phyloP scores from a whole-genome alignment of 495 filamentous ascomycete species.

The Neurospora tetrasperma region DNA sequence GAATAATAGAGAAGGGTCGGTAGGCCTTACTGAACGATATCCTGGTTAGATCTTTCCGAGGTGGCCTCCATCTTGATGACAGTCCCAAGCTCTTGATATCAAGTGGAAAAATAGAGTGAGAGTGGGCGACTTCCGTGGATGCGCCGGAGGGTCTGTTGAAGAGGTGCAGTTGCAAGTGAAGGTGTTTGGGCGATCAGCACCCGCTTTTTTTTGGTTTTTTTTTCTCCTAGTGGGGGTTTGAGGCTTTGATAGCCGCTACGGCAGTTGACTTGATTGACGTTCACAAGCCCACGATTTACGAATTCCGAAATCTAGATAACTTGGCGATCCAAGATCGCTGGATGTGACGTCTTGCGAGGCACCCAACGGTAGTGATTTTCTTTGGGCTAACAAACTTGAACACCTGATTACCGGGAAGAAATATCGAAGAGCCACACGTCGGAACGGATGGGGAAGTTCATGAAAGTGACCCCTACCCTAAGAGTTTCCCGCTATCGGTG shows the following conservation, averaged over 20 bases:
- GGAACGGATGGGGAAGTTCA: neutral
- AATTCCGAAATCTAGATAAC: neutral
- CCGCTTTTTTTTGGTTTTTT: neutral
- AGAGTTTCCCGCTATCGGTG: neutral
- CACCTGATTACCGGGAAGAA: neutral
- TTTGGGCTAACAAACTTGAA: neutral
- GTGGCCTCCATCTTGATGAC: neutral
- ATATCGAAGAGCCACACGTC: neutral
- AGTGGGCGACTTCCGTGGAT: neutral
- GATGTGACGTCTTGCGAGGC: neutral
- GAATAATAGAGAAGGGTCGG: neutral
- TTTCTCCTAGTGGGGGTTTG: neutral
- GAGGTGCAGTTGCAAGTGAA: neutral
- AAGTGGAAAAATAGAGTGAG: neutral
- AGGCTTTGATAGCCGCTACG: neutral
- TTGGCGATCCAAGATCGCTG: neutral
- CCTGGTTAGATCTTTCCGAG: slow-evolving; percentile 3
- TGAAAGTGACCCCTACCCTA: neutral
- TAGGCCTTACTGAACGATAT: slow-evolving; percentile 19
- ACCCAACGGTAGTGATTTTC: neutral
- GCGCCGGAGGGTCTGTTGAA: neutral
- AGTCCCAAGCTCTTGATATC: neutral
- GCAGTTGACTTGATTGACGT: neutral
- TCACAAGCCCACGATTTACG: neutral
- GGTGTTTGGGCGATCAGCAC: neutral